phyloP scores from a whole-genome alignment of 768 basidiomycete genomes.

The Leccinum olivaceopallidum region DNA sequence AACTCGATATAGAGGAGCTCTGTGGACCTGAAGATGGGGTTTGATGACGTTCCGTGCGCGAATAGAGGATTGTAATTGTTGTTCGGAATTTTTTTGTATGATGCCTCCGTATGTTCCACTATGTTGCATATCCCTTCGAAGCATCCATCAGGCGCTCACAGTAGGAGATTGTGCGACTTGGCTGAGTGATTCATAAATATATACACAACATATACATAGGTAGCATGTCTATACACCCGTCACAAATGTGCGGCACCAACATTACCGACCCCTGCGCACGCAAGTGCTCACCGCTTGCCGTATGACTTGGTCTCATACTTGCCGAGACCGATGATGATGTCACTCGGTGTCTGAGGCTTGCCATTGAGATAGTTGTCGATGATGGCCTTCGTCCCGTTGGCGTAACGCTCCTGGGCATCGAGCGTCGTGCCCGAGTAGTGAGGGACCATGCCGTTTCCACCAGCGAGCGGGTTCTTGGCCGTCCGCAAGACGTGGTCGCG shows the following conservation, averaged over 20 bases:
- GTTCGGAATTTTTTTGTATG: neutral
- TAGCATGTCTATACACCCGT: conserved; percentile 1
- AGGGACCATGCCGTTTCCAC: conserved; percentile 89
- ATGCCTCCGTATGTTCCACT: neutral
- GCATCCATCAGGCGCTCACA: neutral
- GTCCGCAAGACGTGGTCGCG: conserved; percentile 85
- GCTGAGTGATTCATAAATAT: neutral
- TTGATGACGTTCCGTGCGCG: neutral
- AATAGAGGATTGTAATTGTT: neutral
- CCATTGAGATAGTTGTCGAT: conserved; percentile 65
- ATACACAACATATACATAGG: neutral
- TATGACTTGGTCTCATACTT: conserved; percentile 51
- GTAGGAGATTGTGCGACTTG: neutral
- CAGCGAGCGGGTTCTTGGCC: conserved; percentile 76
- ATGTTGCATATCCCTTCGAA: neutral
- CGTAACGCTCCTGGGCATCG: conserved; percentile 88
- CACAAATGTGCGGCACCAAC: neutral
- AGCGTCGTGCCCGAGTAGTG: conserved; percentile 89
- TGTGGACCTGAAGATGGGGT: conserved; percentile 45
- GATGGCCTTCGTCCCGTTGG: conserved; percentile 67
- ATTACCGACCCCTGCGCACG: neutral
- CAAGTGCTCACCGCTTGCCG: conserved; percentile 23
- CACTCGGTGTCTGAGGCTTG: conserved; percentile 71
- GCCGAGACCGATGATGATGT: conserved; percentile 79
- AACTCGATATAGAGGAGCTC: conserved; percentile 49